Evolutionary conservation across 768 basidiomycete genomes (phyloP), one percentile per base, ranked within the genome.

Genomic region (Boletus pseudopeckii): DNA sequence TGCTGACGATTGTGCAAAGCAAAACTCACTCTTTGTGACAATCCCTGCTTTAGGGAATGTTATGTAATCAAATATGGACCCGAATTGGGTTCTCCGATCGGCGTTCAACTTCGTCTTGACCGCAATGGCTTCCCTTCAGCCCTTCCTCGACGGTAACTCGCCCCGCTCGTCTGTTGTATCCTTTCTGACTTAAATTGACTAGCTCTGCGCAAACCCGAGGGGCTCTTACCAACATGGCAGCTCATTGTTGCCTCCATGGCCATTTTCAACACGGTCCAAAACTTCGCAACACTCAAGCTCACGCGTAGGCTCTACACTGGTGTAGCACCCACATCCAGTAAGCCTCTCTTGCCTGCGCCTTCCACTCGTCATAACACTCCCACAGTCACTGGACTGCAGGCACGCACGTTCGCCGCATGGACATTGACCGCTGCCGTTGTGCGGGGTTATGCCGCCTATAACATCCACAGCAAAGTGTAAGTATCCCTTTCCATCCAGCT

Each of bases 391-490:
- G 71, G 78, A 17, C 78, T 98, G 18, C 91, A 95, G 59, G 88
- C 91, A 36, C 81, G 96, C 43, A 90, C 93, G 5, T 97, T 97
- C 67, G 95, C 82, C 1, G 79, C 83, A 1, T 99, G 96, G 96
- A 98, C 95, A 0, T 69, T 96, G 47, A 86, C 88, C 5, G 83
- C 92, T 8, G 91, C 90, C 22, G 74, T 88, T 43, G 84, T 98
- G 45, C 85, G 96, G 34, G 74, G 78, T 45, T 94, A 94, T 62
- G 90, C 92, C 11, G 93, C 96, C 7, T 98, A 94, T 72, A 78
- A 98, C 67, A 89, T 98, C 60, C 75, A 85, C 53, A 77, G 84
- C 65, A 91, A 91, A 73, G 75, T 79, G 96, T 95, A 66, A 59
- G 85, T 75, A 11, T 40, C 48, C 18, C 9, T 30, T 26, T 18